Evolutionary conservation across 108 stramenopile genomes (phyloP), one percentile per base, ranked within the genome.

Genomic region (Nannochloropsis gaditana): DNA sequence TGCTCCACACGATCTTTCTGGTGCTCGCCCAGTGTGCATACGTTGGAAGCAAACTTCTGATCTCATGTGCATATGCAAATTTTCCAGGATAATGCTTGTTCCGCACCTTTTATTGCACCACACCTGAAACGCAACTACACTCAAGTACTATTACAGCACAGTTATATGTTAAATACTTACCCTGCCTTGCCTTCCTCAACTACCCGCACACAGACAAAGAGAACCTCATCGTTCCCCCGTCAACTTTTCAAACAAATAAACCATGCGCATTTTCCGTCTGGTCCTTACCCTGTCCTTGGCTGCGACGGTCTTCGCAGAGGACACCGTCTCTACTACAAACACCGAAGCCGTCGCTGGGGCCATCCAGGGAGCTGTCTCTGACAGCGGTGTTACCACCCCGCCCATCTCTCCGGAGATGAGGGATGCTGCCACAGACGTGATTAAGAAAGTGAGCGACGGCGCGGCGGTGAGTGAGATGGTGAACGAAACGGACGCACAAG

Each of bases 231-330:
- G 31, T 31, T 31, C 31, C 31, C 31, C 31, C 31, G 31, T 31
- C 31, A 31, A 0, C 31, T 31, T 6, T 73, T n/a, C 59, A 73
- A 73, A 15, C 59, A 6, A 73, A 73, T 73, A 3, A 73, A 73
- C 59, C n/a, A 73, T 73, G 59, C 59, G 59, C n/a, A n/a, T 73
- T n/a, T 73, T 73, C 59, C 59, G 59, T n/a, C 6, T 73, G 59
- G 59, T 73, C 6, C 59, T 73, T 8, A 73, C 59, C 59, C 19
- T 73, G 59, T 15, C 59, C 59, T n/a, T 73, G 59, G 59, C 59
- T n/a, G 59, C 59, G 19, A n/a, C 59, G 15, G 59, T 73, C 59
- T 73, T 73, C n/a, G 59, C 59, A 15, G n/a, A 73, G 15, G 59
- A 73, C 3, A n/a, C 59, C 6, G 59, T 73, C 59, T n/a, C 59